phyloP scores from a whole-genome alignment of 805 yeast species.

The Saccharomycopsis fodiens region DNA sequence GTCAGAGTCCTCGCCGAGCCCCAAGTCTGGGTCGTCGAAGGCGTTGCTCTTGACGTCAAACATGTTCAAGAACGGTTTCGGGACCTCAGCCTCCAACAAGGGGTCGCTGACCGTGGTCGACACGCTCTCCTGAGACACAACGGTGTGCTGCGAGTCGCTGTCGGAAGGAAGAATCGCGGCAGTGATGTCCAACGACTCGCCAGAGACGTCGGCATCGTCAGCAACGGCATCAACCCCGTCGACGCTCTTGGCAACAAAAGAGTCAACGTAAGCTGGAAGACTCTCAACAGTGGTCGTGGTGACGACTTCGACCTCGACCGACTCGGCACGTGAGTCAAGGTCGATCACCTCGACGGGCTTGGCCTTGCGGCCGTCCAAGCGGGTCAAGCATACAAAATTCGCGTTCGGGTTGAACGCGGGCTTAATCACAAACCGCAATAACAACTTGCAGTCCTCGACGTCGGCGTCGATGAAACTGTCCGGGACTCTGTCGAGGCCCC shows the following conservation, averaged over 20 bases:
- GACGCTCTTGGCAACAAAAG: constrained; percentile 13
- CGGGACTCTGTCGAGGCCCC: constrained; percentile 1
- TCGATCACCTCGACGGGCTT: neutral
- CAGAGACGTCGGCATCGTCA: neutral
- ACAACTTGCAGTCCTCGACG: constrained; percentile 9
- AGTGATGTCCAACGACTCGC: too few species aligned
- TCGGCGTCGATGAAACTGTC: constrained; percentile 10
- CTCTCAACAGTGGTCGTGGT: too few species aligned
- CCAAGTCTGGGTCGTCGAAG: neutral
- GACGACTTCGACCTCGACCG: constrained; percentile 52
- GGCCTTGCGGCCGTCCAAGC: constrained; percentile 1
- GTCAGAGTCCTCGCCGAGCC: neutral
- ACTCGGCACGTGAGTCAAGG: neutral
- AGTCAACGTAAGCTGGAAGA: too few species aligned
- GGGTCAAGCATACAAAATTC: constrained; percentile 8
- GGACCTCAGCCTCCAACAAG: neutral
- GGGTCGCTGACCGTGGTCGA: neutral
- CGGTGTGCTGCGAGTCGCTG: too few species aligned
- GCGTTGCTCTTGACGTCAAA: neutral
- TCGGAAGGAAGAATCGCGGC: too few species aligned
- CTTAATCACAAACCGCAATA: constrained; percentile 10
- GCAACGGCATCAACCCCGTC: neutral
- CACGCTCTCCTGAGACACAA: too few species aligned
- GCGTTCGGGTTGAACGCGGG: constrained; percentile 1
- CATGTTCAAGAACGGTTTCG: neutral